Percentiles rank a stretch among this genome's conserved stretches.
Conservation (phyloP, 176 grass and related monocot species). For the Hsuehochloa calcarea region DNA sequence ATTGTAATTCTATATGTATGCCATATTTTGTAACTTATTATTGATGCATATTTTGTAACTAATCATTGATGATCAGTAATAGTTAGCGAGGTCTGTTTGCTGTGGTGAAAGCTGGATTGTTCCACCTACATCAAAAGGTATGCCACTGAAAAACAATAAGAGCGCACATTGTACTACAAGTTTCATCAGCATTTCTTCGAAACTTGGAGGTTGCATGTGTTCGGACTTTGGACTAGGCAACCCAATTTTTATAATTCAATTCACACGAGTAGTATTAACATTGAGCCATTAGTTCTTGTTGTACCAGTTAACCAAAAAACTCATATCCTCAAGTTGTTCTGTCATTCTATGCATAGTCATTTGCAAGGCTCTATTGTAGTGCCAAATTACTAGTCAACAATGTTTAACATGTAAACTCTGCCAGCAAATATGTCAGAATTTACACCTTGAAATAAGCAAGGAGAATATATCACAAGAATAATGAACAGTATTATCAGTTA, state of each 20-base stretch:
- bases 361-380: background rate
- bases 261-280: background rate
- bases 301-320: background rate
- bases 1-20: background rate
- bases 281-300: background rate
- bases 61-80: background rate
- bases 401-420: slow-evolving; percentile 18
- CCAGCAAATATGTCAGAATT: slow-evolving; percentile 23
- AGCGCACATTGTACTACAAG: background rate
- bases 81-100: background rate
- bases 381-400: background rate
- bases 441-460: slow-evolving; percentile 4
- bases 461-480: background rate
- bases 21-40: background rate
- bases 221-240: background rate
- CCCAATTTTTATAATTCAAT: background rate
- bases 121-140: background rate
- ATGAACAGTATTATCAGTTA: background rate
- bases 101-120: background rate
- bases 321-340: background rate
- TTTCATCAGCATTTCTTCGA: background rate
- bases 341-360: background rate
- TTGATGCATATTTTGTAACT: slow-evolving; percentile 1
- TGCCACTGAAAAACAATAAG: background rate
- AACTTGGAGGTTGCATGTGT: background rate